Percentiles rank a stretch among this genome's conserved stretches.
These are phyloP conservation scores for Penicillium sp. DNA, from an alignment of 2,329 filamentous ascomycete species.

Conservation along the genomic window DNA sequence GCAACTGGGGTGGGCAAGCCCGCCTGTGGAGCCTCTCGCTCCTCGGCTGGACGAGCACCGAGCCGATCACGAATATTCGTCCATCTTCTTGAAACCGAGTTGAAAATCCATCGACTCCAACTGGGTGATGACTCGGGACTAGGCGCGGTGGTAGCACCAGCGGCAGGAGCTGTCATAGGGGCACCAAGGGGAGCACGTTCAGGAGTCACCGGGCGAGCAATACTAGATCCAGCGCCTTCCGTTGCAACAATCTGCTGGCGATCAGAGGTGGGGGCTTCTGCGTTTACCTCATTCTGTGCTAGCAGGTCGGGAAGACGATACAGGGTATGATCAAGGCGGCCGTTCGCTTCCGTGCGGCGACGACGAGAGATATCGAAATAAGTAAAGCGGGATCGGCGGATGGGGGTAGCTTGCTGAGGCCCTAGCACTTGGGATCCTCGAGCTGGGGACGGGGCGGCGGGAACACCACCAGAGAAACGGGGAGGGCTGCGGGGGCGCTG, in stretches of 20 bases:
- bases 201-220: not conserved
- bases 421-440: constrained; percentile 1
- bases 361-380: constrained; percentile 32
- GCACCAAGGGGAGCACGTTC: not conserved
- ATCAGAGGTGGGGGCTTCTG: constrained; percentile 7
- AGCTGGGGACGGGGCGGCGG: not conserved
- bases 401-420: constrained; percentile 10
- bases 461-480: no score
- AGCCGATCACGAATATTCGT: constrained; percentile 16
- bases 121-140: constrained; percentile 2
- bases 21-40: not conserved
- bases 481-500: not conserved
- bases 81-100: constrained; percentile 17
- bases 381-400: constrained; percentile 20
- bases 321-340: constrained; percentile 34
- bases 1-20: not conserved
- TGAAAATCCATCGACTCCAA: constrained; percentile 17
- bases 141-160: no score
- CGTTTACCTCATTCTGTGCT: constrained; percentile 31
- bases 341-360: constrained; percentile 30
- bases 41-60: constrained; percentile 3
- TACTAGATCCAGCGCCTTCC: not conserved
- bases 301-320: constrained; percentile 34
- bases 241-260: not conserved
- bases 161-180: constrained; percentile 4